phyloP scores from a whole-genome alignment of 495 filamentous ascomycete species.

The Hypoxylon crocopeplum region DNA sequence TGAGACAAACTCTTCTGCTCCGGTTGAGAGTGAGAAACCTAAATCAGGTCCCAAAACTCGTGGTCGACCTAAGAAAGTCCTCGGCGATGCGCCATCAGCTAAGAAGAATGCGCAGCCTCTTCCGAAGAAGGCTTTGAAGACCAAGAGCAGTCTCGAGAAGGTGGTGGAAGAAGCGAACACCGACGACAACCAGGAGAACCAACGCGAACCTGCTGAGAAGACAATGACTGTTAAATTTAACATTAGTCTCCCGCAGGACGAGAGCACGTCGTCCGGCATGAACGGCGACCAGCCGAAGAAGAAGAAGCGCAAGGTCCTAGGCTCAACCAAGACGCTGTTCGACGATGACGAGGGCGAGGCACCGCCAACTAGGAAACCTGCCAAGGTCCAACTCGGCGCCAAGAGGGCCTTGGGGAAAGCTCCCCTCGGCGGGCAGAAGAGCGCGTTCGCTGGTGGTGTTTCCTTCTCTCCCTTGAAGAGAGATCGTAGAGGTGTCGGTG shows the following conservation, averaged over 20 bases:
- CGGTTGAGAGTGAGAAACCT: slow-evolving; percentile 28
- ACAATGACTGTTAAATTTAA: slow-evolving; percentile 42
- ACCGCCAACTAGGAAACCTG: slow-evolving; percentile 43
- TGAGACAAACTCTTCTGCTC: slow-evolving; percentile 8
- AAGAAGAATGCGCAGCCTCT: slow-evolving; percentile 52
- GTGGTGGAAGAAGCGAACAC: slow-evolving; percentile 27
- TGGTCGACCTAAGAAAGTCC: slow-evolving; percentile 48
- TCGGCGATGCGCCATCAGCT: slow-evolving; percentile 45
- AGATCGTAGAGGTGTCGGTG: slow-evolving; percentile 66
- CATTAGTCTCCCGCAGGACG: slow-evolving; percentile 31
- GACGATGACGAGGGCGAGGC: slow-evolving; percentile 75
- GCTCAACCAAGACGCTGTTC: slow-evolving; percentile 72
- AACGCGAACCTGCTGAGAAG: slow-evolving; percentile 35
- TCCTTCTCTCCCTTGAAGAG: slow-evolving; percentile 84
- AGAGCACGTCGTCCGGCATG: slow-evolving; percentile 31
- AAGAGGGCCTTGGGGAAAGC: slow-evolving; percentile 37
- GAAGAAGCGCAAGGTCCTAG: slow-evolving; percentile 75
- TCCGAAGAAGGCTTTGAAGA: slow-evolving; percentile 39
- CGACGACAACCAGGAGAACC: slow-evolving; percentile 33
- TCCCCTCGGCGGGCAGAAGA: slow-evolving; percentile 43
- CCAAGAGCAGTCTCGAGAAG: slow-evolving; percentile 35
- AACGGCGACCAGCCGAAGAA: slow-evolving; percentile 59
- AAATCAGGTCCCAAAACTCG: slow-evolving; percentile 43
- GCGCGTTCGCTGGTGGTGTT: slow-evolving; percentile 48
- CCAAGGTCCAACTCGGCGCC: slow-evolving; percentile 41